Evolutionary conservation across 139 green algal genomes (phyloP).

Genomic region (Chlamydomonas sphaeroides): DNA sequence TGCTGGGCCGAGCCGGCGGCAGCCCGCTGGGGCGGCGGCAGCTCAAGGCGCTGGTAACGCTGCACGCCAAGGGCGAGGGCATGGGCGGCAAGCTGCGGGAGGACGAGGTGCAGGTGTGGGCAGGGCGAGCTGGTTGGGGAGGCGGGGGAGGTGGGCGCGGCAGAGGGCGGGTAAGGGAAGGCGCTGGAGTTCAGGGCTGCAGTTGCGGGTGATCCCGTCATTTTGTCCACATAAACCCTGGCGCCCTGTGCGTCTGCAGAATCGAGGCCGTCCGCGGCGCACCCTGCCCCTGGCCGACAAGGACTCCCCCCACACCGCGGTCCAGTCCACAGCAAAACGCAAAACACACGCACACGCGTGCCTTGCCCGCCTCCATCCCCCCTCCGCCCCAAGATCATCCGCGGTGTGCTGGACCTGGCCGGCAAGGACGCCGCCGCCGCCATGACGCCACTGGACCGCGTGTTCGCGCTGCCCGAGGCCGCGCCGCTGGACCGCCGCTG

Average conservation of each 20-base stretch:
- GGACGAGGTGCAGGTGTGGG: slow-evolving; percentile 65
- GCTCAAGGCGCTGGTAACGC: slow-evolving; percentile 85
- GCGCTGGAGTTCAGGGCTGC: too few relatives aligned
- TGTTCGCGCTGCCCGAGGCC: slow-evolving; percentile 83
- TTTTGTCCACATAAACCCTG: too few relatives aligned
- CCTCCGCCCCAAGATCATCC: slow-evolving; percentile 42
- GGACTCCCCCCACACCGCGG: too few relatives aligned
- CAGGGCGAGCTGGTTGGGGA: too few relatives aligned
- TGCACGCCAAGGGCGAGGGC: slow-evolving; percentile 73
- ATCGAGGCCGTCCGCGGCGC: too few relatives aligned
- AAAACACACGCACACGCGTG: too few relatives aligned
- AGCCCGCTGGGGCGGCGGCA: slow-evolving; percentile 63
- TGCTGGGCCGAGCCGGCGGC: slow-evolving; percentile 56
- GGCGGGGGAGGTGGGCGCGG: too few relatives aligned
- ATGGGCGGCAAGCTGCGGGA: slow-evolving; percentile 73
- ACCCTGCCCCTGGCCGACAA: too few relatives aligned
- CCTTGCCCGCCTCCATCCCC: not conserved
- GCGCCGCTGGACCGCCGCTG: slow-evolving; percentile 33
- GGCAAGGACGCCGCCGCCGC: slow-evolving; percentile 75
- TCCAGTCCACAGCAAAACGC: too few relatives aligned
- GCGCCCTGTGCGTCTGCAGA: too few relatives aligned
- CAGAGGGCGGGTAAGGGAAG: too few relatives aligned
- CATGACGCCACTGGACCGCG: slow-evolving; percentile 89
- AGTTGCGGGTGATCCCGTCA: too few relatives aligned
- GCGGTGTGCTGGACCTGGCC: slow-evolving; percentile 85